Base-by-base conservation (phyloP, 495 filamentous ascomycete genomes). In the Clohesyomyces aquaticus region DNA sequence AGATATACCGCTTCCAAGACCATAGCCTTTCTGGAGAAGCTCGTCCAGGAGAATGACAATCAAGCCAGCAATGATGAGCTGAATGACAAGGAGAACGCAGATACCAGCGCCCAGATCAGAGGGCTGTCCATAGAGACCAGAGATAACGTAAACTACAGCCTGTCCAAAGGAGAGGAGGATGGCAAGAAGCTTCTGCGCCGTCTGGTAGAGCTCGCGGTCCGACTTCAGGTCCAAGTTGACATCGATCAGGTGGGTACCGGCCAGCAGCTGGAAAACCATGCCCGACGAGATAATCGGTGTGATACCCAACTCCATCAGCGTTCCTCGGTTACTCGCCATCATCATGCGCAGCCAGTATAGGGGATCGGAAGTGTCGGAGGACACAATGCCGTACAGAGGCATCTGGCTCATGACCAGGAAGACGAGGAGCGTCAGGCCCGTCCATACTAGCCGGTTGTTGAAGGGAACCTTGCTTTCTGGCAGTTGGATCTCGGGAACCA, bases 351-450 rank as follows among this genome's bases (percentile, higher is more conserved):
- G 85, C 95, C 95, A 99, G 87, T 98, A 99, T 73, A 99, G 81
- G 65, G 95, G 95, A 81, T 99, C 95, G 48, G 76, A 76, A 19
- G 63, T 77, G 79, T 98, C 94, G 65, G 93, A 96, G 57, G 93
- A 77, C 61, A 75, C 73, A 63, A 77, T 76, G 61, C 72, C 70
- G 66, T 74, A 76, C 48, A 75, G 68, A 56, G 95, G 95, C 94
- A 99, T 98, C 80, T 99, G 94, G 80, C 90, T 96, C 95, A 99
- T 99, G 76, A 99, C 93, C 88, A 98, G 82, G 85, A 98, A 98
- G 80, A 97, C 95, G 73, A 97, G 80, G 68, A 97, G 82, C 58
- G 93, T 98, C 78, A 96, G 82, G 75, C 92, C 93, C 35, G 95
- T 99, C 95, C 95, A 99, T 92, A 98, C 96, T 85, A 98, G 80